Base-by-base conservation (phyloP, 2,329 filamentous ascomycete genomes). In the Colletotrichum spinosum region DNA sequence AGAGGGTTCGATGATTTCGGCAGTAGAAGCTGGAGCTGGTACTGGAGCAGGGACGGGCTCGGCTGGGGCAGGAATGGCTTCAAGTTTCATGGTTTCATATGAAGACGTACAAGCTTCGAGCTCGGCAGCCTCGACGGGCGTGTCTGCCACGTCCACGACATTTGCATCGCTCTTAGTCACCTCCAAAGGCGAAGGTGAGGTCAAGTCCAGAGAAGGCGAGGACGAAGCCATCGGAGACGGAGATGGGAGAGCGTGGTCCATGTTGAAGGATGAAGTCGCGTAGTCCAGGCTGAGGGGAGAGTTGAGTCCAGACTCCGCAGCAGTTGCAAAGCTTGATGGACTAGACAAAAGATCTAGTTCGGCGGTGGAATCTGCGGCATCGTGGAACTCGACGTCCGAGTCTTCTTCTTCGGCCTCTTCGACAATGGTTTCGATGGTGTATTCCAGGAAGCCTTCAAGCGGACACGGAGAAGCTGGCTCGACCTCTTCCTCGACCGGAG, bases 291-390 rank as follows among this genome's bases (percentile, higher is more conserved):
- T 63, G 13, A 56, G 46, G 9, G 63, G 63, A 11, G 63, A 66
- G 42, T 49, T 63, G 41, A 66, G 46, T 8, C 42, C 53, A 12
- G 58, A 56, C 48, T 65, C 62, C 15, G 49, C 17, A 10, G 58
- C 63, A 3, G 63, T 66, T 13, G 63, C 63, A 38, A 66, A 66
- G 52, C 63, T 66, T 6, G 63, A 62, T 25, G 63, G 63, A 44
- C 63, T 66, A 34, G 63, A 56, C 33, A 55, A 12, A 15, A 56
- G 13, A 3, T 25, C 46, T 6, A 55, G 7, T 25, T 42, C 52
- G 13, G 52, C 50, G 6, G 60, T 45, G 6, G 62, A 66, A 11
- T 48, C 48, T 13, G 53, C 63, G 25, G 25, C 25, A 35, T 66
- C 63, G 49, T 66, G 63, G 37, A 57, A 66, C 10, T 66, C 63